These are phyloP conservation scores for Mycena metata DNA, from an alignment of 768 basidiomycete species.

Conservation along the genomic window DNA sequence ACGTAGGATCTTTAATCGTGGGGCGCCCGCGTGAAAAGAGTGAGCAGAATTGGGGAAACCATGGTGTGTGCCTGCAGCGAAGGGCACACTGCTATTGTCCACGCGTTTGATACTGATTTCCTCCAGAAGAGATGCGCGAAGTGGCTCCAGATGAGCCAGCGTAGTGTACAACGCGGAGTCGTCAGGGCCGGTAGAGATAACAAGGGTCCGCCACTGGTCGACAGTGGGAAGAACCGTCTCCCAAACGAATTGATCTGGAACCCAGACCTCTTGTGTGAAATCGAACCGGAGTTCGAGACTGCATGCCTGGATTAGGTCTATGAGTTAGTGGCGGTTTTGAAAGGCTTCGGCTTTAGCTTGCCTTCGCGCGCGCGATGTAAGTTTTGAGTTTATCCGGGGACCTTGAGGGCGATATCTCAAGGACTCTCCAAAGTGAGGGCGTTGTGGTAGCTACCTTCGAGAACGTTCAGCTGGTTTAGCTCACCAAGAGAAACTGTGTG, in stretches of 20 bases:
- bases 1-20: slow-evolving; percentile 6
- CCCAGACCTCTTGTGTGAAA: slow-evolving; percentile 23
- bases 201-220: slow-evolving; percentile 27
- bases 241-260: slow-evolving; percentile 30
- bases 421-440: slow-evolving; percentile 35
- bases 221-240: slow-evolving; percentile 28
- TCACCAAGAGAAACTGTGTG: no score
- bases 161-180: slow-evolving; percentile 23
- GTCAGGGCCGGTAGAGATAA: slow-evolving; percentile 12
- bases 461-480: background rate
- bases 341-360: background rate
- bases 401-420: slow-evolving; percentile 23
- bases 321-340: background rate
- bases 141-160: slow-evolving; percentile 29
- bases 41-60: slow-evolving; percentile 11
- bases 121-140: slow-evolving; percentile 20
- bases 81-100: background rate
- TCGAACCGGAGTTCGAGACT: slow-evolving; percentile 20
- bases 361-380: slow-evolving; percentile 31
- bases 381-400: slow-evolving; percentile 13
- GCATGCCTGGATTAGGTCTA: slow-evolving; percentile 6
- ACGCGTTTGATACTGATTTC: slow-evolving; percentile 10
- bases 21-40: slow-evolving; percentile 27
- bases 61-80: background rate
- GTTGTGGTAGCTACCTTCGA: slow-evolving; percentile 33